phyloP scores from a whole-genome alignment of 2,329 filamentous ascomycete genomes.

The Cladosporium sp. region DNA sequence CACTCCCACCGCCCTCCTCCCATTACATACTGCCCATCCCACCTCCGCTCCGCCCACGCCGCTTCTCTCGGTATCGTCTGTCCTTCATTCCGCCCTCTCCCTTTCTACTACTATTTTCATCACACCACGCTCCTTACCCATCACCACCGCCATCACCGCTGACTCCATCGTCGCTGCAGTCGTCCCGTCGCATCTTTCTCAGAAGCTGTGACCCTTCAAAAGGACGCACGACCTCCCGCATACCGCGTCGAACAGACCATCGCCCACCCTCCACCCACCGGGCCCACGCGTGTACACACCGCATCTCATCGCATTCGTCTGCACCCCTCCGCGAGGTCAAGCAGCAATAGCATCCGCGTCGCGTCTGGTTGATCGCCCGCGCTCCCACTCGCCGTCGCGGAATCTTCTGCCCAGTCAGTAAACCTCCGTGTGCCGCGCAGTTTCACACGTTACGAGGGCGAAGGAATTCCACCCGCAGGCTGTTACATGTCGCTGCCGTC shows the following conservation, averaged over 20 bases:
- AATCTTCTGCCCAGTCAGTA: slow-evolving; percentile 33
- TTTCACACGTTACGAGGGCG: slow-evolving; percentile 19
- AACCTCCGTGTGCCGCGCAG: slow-evolving; percentile 17
- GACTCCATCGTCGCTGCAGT: slow-evolving; percentile 20
- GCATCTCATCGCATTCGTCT: slow-evolving; percentile 16
- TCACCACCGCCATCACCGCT: slow-evolving; percentile 12
- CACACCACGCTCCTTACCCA: slow-evolving; percentile 15
- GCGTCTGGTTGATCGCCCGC: slow-evolving; percentile 26
- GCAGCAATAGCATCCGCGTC: slow-evolving; percentile 25
- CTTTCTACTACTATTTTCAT: neutral
- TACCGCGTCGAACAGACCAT: slow-evolving; percentile 31
- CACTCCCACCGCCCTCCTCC: neutral
- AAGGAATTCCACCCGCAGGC: slow-evolving; percentile 4
- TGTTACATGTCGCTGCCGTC: slow-evolving; percentile 36
- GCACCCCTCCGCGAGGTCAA: slow-evolving; percentile 16
- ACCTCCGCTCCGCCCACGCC: slow-evolving; percentile 8
- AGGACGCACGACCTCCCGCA: slow-evolving; percentile 34
- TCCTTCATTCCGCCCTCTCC: neutral
- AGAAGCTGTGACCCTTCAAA: slow-evolving; percentile 30
- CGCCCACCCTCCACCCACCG: slow-evolving; percentile 22
- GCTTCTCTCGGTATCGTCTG: slow-evolving; percentile 7
- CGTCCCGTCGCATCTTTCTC: slow-evolving; percentile 20
- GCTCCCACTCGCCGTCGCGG: slow-evolving; percentile 25
- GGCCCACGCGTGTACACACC: slow-evolving; percentile 24
- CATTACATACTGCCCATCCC: neutral